Conservation (phyloP, 768 basidiomycete genomes). For the Lentinus brumalis region DNA sequence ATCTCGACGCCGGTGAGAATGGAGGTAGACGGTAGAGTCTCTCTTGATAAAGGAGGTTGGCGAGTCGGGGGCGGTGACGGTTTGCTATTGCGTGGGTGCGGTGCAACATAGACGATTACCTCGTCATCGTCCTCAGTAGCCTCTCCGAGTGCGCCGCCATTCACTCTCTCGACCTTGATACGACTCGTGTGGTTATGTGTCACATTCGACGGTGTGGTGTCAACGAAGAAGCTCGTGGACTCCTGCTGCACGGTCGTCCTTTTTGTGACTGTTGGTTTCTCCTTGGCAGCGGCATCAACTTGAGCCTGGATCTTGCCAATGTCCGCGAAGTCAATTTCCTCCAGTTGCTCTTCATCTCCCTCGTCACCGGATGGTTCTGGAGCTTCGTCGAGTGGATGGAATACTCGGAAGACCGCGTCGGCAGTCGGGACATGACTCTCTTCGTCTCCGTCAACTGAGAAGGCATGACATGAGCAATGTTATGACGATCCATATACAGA, state of each 20-base stretch:
- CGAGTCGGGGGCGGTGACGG: slow-evolving; percentile 16
- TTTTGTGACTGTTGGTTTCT: neutral
- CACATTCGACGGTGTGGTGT: slow-evolving; percentile 28
- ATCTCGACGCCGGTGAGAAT: slow-evolving; percentile 27
- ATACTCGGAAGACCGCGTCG: slow-evolving; percentile 63
- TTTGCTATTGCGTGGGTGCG: slow-evolving; percentile 53
- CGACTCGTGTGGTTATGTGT: neutral
- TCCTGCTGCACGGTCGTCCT: slow-evolving; percentile 33
- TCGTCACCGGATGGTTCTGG: neutral
- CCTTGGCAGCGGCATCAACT: slow-evolving; percentile 34
- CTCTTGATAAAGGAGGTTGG: neutral
- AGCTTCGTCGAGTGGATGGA: slow-evolving; percentile 38
- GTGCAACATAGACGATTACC: slow-evolving; percentile 76
- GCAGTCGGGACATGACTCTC: slow-evolving; percentile 69
- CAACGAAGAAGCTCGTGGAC: slow-evolving; percentile 42
- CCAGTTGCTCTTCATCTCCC: slow-evolving; percentile 22
- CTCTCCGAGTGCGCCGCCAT: slow-evolving; percentile 14
- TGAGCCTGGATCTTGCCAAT: slow-evolving; percentile 47
- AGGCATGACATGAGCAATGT: slow-evolving; percentile 1
- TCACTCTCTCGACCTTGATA: slow-evolving; percentile 9
- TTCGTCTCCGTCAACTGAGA: slow-evolving; percentile 46
- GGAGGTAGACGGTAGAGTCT: slow-evolving; percentile 25
- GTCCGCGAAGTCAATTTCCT: slow-evolving; percentile 65
- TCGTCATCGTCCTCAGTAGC: slow-evolving; percentile 38
- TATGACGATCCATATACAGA: neutral